phyloP scores from a whole-genome alignment of 2,329 filamentous ascomycete species.

The Phoma sp. region DNA sequence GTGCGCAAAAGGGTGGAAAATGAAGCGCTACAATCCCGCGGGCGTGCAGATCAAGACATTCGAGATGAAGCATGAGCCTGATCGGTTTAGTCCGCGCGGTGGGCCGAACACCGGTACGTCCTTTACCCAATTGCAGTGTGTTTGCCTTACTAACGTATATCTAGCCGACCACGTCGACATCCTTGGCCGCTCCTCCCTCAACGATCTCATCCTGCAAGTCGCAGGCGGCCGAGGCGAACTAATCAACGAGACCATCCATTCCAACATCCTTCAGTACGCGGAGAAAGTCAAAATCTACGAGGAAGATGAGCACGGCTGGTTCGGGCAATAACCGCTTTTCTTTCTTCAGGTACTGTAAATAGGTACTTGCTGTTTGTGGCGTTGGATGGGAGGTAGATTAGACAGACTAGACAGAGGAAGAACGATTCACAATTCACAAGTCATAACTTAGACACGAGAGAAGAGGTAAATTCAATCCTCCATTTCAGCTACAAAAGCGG shows the following conservation, averaged over 20 bases:
- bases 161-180: conserved; percentile 94
- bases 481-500: too few species aligned
- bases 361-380: too few species aligned
- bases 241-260: conserved; percentile 79
- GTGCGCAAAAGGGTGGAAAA: conserved; percentile 94
- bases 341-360: not conserved
- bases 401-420: too few species aligned
- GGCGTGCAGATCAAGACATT: conserved; percentile 81
- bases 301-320: conserved; percentile 29
- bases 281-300: conserved; percentile 84
- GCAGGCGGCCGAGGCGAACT: conserved; percentile 83
- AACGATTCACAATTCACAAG: too few species aligned
- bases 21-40: conserved; percentile 92
- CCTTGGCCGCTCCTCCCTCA: conserved; percentile 83
- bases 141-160: too few species aligned
- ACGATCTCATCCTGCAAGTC: conserved; percentile 86
- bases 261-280: conserved; percentile 82
- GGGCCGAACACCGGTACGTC: conserved; percentile 67
- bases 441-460: too few species aligned
- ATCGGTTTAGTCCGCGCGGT: conserved; percentile 83
- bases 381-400: conserved; percentile 5
- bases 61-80: conserved; percentile 97
- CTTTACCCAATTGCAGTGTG: too few species aligned
- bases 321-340: not conserved
- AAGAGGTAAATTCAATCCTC: too few species aligned